Evolutionary conservation across 768 basidiomycete species (phyloP), one percentile per base, ranked within the genome.

Genomic region (Asterophora lycoperdoides): DNA sequence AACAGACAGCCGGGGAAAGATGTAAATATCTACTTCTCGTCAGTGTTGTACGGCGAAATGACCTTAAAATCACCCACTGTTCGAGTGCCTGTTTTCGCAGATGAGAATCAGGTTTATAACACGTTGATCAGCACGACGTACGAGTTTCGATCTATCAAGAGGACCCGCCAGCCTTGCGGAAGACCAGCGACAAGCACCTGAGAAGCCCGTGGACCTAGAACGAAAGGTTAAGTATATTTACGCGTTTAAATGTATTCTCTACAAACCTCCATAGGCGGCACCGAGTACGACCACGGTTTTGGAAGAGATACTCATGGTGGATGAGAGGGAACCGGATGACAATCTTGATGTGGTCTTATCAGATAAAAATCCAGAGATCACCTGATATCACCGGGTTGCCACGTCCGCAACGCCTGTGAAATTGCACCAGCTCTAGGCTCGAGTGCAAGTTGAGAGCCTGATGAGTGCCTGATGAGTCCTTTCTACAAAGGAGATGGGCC

Each of bases 131-230:
- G 46, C 41, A 40, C 47, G 9, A 68, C 75, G 51, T 62, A 81
- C 74, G 74, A 77, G 59, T 86, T 84, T 41, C 79, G 67, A 53
- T 84, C 82, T 32, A 84, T 68, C 10, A 83, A 61, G 4, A 83
- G 67, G 19, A 85, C 68, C 20, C 74, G 70, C 78, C 81, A 80
- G 13, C 64, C 75, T 11, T 67, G 62, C 4, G 80, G 80, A 14
- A 83, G 60, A 10, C 66, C 67, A 8, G 73, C 64, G 7, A 75
- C 73, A 30, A 84, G 71, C 14, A 77, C 37, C 47, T 75, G 74
- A 4, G 77, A 74, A 0, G 77, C 78, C 34, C 71, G 68, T 20
- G 69, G 68, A 26, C 81, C 80, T 80, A 48, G 47, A 56, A 68
- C 43, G 11, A 9, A 17, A 35, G 17, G 4, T 20, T n/a, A 8